phyloP scores from a whole-genome alignment of 2,329 filamentous ascomycete genomes.

The Fusarium sp. region DNA sequence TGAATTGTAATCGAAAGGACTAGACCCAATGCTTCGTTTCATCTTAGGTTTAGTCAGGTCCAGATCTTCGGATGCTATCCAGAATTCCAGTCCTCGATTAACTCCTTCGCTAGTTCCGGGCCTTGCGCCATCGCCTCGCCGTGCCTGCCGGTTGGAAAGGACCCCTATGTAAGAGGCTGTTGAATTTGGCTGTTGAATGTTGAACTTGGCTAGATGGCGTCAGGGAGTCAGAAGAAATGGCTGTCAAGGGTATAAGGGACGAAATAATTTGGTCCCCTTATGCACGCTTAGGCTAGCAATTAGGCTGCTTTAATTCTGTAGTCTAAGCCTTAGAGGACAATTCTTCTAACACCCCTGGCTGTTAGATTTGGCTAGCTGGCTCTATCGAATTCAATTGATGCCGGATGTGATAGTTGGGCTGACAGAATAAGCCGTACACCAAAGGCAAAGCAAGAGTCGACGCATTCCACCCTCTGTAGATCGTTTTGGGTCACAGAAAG shows the following conservation, averaged over 20 bases:
- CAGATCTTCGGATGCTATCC: neutral
- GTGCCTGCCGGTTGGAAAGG: neutral
- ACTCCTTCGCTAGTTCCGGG: neutral
- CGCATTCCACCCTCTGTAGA: neutral
- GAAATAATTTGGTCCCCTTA: neutral
- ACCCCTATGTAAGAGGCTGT: neutral
- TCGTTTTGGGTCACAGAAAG: neutral
- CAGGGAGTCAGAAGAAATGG: neutral
- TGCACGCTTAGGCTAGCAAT: neutral
- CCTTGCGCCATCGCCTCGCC: slow-evolving; percentile 14
- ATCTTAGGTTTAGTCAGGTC: neutral
- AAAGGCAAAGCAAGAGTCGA: neutral
- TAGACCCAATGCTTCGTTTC: neutral
- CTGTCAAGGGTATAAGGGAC: neutral
- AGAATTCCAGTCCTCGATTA: slow-evolving; percentile 3
- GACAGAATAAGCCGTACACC: slow-evolving; percentile 15
- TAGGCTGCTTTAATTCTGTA: neutral
- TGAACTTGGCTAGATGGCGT: neutral
- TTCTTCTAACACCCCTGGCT: neutral
- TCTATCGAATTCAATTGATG: slow-evolving; percentile 8
- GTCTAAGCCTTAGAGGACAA: neutral
- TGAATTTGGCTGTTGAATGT: neutral
- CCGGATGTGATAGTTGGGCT: neutral
- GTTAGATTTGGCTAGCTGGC: neutral
- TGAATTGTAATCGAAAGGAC: neutral